These are phyloP conservation scores for Pyrenochaeta sp. DNA, from an alignment of 2,329 filamentous ascomycete species.

Conservation along the genomic window DNA sequence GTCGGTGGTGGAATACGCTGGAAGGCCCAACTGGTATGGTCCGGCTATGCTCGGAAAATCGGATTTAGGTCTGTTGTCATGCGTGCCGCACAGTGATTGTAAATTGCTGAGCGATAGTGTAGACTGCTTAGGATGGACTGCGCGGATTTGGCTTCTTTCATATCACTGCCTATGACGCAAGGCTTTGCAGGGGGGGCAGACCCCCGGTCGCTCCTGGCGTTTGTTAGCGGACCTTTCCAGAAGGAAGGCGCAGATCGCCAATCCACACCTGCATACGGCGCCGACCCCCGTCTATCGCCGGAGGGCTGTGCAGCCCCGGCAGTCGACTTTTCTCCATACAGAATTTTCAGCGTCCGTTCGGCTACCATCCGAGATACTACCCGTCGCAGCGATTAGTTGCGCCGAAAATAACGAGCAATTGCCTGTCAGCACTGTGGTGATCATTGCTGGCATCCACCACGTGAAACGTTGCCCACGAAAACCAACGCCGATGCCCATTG, in stretches of 20 bases:
- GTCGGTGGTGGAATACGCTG: conserved; percentile 37
- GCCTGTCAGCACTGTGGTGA: conserved; percentile 12
- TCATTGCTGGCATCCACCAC: conserved; percentile 17
- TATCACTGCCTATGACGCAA: conserved; percentile 28
- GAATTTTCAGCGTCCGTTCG: conserved; percentile 31
- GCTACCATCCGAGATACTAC: conserved; percentile 31
- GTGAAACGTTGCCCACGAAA: conserved; percentile 9
- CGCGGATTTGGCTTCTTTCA: conserved; percentile 36
- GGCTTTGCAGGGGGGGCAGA: conserved; percentile 23
- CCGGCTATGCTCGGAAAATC: conserved; percentile 37
- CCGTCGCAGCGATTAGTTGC: conserved; percentile 8
- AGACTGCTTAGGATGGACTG: conserved; percentile 31
- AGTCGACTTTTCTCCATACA: conserved; percentile 18
- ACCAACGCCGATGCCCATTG: conserved; percentile 4
- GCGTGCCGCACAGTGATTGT: conserved; percentile 36
- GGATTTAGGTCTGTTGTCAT: conserved; percentile 28
- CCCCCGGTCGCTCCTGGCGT: conserved; percentile 19
- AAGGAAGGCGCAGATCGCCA: conserved; percentile 11
- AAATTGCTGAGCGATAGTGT: conserved; percentile 47
- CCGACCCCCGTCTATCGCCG: conserved; percentile 22
- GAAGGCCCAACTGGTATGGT: conserved; percentile 30
- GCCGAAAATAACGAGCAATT: conserved; percentile 32
- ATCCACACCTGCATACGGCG: conserved; percentile 21
- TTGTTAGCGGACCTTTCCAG: conserved; percentile 17
- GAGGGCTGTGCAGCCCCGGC: conserved; percentile 25